Evolutionary conservation across 106 monocot genomes (phyloP), one percentile per base, ranked within the genome.

Genomic region (Dioscorea dumetorum): DNA sequence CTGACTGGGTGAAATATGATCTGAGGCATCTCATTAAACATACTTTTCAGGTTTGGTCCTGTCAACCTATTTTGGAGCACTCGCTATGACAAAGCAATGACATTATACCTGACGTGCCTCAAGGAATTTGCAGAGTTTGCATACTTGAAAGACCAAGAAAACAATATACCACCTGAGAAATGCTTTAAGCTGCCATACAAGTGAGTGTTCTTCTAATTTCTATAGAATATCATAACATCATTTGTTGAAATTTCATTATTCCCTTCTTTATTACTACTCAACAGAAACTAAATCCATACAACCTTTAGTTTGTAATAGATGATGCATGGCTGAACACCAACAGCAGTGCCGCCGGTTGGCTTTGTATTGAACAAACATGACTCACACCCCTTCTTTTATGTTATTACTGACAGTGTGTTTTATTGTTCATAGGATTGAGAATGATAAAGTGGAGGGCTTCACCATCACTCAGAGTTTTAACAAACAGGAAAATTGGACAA

Each of bases 41-140:
- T 69, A 33, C 15, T 61, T 70, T 71, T 68, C 85, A 99, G 99
- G 77, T 93, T 87, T 87, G 99, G 99, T 32, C 99, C 99, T 49
- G 92, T 99, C 49, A 99, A 93, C 75, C 77, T 99, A 53, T 99
- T 99, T 70, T 99, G 99, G 99, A 99, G 99, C 74, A 93, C 93
- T 54, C 78, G 87, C 24, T 99, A 93, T 76, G 92, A 99, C 76
- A 99, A 87, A 73, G 99, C 90, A 67, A 99, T 93, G 99, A 87
- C 87, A 71, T 72, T 93, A 70, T 99, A 83, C 50, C 72, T 99
- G 63, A 87, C 85, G 50, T 99, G 93, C 73, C 90, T 99, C 22
- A 90, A 93, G 77, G 99, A 99, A 54, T 99, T 99, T 81, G 86
- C 99, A 13, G 93, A 93, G 65, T 99, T 93, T 77, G 99, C 90